Conservation (phyloP, 2,329 filamentous ascomycete genomes). For the Pyricularia sp. region DNA sequence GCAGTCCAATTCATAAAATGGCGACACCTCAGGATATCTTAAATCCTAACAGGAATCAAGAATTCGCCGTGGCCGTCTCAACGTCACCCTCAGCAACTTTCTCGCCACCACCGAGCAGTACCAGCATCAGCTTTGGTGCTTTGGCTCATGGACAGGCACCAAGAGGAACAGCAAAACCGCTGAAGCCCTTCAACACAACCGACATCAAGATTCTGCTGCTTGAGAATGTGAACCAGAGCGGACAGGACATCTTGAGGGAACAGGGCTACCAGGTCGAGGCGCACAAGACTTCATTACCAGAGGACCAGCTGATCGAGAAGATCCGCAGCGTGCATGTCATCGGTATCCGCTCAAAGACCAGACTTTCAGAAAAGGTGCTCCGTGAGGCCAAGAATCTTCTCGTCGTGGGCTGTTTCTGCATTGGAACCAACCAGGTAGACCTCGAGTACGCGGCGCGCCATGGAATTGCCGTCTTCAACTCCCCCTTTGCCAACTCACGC, state of each 20-base stretch:
- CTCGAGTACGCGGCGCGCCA: conserved; percentile 72
- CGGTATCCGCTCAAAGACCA: conserved; percentile 96
- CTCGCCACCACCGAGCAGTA: conserved; percentile 58
- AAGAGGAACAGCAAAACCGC: conserved; percentile 51
- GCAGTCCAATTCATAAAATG: conserved; percentile 7
- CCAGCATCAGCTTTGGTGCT: conserved; percentile 5
- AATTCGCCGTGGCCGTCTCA: conserved; percentile 58
- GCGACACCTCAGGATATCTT: conserved; percentile 14
- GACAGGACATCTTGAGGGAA: conserved; percentile 66
- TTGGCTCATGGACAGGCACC: conserved; percentile 27
- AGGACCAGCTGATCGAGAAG: conserved; percentile 93
- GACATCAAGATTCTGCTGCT: conserved; percentile 94
- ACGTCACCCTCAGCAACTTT: conserved; percentile 68
- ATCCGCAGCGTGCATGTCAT: conserved; percentile 96
- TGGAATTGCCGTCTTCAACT: conserved; percentile 98
- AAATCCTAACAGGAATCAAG: conserved; percentile 29
- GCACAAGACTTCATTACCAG: conserved; percentile 78
- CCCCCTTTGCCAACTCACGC: conserved; percentile 94
- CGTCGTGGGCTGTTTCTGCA: conserved; percentile 97
- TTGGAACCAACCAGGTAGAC: conserved; percentile 93
- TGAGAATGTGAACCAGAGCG: conserved; percentile 92
- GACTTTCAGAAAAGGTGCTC: conserved; percentile 77
- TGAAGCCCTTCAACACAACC: conserved; percentile 92
- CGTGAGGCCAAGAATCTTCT: conserved; percentile 87
- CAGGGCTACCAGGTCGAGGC: conserved; percentile 97